Evolutionary conservation across 2,329 filamentous ascomycete genomes (phyloP).

Genomic region (Rhinocladiella similis): DNA sequence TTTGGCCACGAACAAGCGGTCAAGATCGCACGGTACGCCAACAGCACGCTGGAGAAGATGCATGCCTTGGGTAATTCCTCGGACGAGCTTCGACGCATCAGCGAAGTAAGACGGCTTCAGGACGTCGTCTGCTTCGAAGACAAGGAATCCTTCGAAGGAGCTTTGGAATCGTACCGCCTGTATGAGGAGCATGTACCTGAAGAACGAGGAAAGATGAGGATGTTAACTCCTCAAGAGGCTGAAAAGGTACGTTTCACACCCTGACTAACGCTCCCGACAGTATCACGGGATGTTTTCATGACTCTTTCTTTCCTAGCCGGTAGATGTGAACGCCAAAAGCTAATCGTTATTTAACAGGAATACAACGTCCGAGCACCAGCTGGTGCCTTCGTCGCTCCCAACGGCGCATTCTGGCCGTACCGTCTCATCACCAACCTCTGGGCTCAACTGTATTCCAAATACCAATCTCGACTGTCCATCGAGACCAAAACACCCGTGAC

Average conservation of each 20-base stretch:
- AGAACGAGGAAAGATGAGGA: neutral
- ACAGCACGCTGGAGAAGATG: slow-evolving; percentile 15
- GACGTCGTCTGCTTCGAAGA: slow-evolving; percentile 14
- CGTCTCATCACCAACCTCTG: slow-evolving; percentile 35
- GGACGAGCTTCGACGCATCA: slow-evolving; percentile 5
- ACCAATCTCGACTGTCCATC: slow-evolving; percentile 19
- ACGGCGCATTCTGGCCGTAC: slow-evolving; percentile 39
- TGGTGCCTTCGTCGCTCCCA: slow-evolving; percentile 27
- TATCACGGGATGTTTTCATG: too few species aligned
- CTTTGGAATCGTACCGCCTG: slow-evolving; percentile 2
- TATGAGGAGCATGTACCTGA: slow-evolving; percentile 16
- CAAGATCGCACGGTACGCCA: slow-evolving; percentile 11
- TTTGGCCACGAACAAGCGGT: slow-evolving; percentile 14
- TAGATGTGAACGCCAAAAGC: too few species aligned
- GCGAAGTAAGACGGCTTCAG: slow-evolving; percentile 9
- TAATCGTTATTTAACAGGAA: slow-evolving; percentile 9
- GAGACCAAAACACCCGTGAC: slow-evolving; percentile 28
- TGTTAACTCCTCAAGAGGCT: slow-evolving; percentile 12
- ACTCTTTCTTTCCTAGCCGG: too few species aligned
- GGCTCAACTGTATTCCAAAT: slow-evolving; percentile 11
- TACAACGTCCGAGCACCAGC: slow-evolving; percentile 23
- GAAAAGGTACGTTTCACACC: slow-evolving; percentile 9
- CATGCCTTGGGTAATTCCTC: slow-evolving; percentile 12
- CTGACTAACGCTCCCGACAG: neutral
- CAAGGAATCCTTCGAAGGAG: slow-evolving; percentile 7